Evolutionary conservation across 805 yeast genomes (phyloP), one percentile per base, ranked within the genome.

Genomic region (Kregervanrija pseudodelftensis): DNA sequence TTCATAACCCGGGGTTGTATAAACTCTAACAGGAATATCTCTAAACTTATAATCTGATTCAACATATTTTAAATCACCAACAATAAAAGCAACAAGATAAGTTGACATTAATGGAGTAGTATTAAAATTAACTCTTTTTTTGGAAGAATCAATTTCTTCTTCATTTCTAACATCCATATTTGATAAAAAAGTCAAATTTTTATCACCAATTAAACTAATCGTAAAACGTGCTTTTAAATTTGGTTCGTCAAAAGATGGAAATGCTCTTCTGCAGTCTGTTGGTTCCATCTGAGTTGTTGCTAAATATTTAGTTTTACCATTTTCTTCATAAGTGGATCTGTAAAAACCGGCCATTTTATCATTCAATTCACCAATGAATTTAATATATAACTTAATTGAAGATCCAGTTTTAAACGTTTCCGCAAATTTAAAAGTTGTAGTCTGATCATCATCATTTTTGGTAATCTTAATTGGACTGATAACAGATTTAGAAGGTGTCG

Each of bases 211-310:
- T 7, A 68, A 53, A 12, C 65, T 64, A 36, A 85, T 73, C 17
- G 67, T 57, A 56, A 83, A 74, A 8, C 77, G 72, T 30, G 84
- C 82, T 59, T 75, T 77, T 44, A 73, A 59, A 42, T 68, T 70
- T 11, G 82, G 82, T 59, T 77, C 81, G 55, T 77, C 82, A 46
- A 76, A 60, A 52, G 77, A 74, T 11, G 82, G 82, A 59, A 77
- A 77, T 8, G 80, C 77, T 49, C 78, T 66, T 61, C 82, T 67
- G 44, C 80, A 79, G 51, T 76, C 80, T 8, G 81, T 75, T 40
- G 82, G 77, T 58, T 77, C 82, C 58, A 77, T 75, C 56, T 77
- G 82, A 17, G 82, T 77, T n/a, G 78, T 69, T 14, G 75, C 68
- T 67, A 76, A 68, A 47, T 57, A 57, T 54, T 73, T 72, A 12